Conservation (phyloP, 148 eudicot genomes). For the Drosera capensis region DNA sequence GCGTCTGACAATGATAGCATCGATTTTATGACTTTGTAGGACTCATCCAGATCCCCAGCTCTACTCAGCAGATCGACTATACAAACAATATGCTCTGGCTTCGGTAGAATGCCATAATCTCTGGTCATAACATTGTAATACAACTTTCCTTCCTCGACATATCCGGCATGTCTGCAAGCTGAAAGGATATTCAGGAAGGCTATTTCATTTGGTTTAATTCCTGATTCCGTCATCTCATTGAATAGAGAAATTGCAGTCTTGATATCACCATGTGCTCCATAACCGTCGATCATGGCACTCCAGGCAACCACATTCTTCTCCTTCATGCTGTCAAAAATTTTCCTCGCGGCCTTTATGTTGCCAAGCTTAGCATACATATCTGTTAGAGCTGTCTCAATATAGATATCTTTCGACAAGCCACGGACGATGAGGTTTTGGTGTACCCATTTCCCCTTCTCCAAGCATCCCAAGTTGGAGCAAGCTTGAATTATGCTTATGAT, state of each 20-base stretch:
- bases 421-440: constrained; percentile 31
- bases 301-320: constrained; percentile 38
- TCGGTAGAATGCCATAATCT: constrained; percentile 28
- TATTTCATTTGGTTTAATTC: constrained; percentile 38
- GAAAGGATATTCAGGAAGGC: constrained; percentile 42
- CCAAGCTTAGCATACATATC: constrained; percentile 57
- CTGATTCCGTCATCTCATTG: constrained; percentile 25
- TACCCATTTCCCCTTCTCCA: constrained; percentile 43
- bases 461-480: constrained; percentile 37
- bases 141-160: constrained; percentile 29
- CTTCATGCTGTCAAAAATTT: constrained; percentile 31
- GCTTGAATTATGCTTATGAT: constrained; percentile 45
- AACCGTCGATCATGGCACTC: constrained; percentile 46
- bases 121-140: constrained; percentile 28
- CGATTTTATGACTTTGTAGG: constrained; percentile 25
- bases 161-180: constrained; percentile 54
- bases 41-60: constrained; percentile 42
- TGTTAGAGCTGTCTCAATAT: constrained; percentile 33
- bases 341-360: constrained; percentile 30
- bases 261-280: constrained; percentile 36
- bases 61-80: constrained; percentile 47
- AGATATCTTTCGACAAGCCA: constrained; percentile 22
- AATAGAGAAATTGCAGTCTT: constrained; percentile 26
- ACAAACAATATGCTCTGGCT: constrained; percentile 34
- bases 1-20: constrained; percentile 36